Conservation (phyloP, 2,329 filamentous ascomycete genomes). For the Penicillium nordicum region DNA sequence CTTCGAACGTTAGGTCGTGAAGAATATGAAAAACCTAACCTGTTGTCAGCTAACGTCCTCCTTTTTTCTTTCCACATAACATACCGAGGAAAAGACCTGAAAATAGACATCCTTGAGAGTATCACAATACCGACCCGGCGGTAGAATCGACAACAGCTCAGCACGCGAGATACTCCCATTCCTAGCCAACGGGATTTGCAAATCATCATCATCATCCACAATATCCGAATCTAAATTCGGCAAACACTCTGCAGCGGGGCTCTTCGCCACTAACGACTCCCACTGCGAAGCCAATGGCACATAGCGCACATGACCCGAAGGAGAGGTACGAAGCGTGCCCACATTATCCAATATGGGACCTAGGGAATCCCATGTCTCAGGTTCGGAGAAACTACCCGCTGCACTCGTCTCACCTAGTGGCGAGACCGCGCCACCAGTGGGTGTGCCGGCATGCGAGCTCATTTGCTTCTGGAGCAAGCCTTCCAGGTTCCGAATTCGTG, state of each 20-base stretch:
- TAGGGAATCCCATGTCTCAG: conserved; percentile 21
- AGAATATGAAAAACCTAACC: conserved; percentile 40
- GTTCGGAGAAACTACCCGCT: conserved; percentile 27
- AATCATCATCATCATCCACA: conserved; percentile 31
- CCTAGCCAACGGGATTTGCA: conserved; percentile 32
- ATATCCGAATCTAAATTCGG: conserved; percentile 26
- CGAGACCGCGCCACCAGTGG: conserved; percentile 23
- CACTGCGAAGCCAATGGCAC: conserved; percentile 33
- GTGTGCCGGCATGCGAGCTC: conserved; percentile 21
- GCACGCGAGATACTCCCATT: conserved; percentile 25
- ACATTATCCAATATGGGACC: conserved; percentile 25
- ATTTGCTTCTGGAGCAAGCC: conserved; percentile 36
- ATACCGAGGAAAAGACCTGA: conserved; percentile 39
- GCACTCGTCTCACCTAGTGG: conserved; percentile 28
- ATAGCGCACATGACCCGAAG: conserved; percentile 38
- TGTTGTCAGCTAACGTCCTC: conserved; percentile 5
- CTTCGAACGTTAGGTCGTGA: conserved; percentile 41
- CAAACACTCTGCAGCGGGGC: conserved; percentile 25
- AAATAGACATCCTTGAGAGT: conserved; percentile 37
- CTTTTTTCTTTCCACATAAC: conserved; percentile 5
- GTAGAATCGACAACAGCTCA: conserved; percentile 33
- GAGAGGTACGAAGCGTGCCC: conserved; percentile 31
- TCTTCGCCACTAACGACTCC: conserved; percentile 29
- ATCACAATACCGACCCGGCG: conserved; percentile 37
- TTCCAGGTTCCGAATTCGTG: conserved; percentile 37